Evolutionary conservation across 2,329 filamentous ascomycete species (phyloP).

Genomic region (Epichloe glyceriae): DNA sequence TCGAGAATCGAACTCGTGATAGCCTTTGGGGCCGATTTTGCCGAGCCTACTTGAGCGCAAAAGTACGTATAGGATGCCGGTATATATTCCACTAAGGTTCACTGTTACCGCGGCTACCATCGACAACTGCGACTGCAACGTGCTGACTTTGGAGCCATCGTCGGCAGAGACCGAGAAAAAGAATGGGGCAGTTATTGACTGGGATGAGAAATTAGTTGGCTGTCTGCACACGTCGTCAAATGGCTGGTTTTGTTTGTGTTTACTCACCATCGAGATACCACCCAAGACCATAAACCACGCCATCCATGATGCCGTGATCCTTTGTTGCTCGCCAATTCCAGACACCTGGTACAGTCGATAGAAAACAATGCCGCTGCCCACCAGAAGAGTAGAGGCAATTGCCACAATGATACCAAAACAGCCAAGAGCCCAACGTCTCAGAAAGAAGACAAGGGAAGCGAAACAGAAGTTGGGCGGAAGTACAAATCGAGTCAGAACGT

Average conservation of each 20-base stretch:
- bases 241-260: neutral
- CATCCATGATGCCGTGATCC: constrained; percentile 54
- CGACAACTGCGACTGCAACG: constrained; percentile 29
- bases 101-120: constrained; percentile 54
- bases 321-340: constrained; percentile 43
- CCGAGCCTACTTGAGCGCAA: constrained; percentile 49
- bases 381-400: constrained; percentile 36
- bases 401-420: constrained; percentile 41
- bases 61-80: constrained; percentile 53
- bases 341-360: constrained; percentile 40
- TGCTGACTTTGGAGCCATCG: constrained; percentile 24
- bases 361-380: constrained; percentile 41
- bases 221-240: neutral
- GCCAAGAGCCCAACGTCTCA: constrained; percentile 45
- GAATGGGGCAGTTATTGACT: constrained; percentile 50
- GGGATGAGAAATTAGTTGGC: neutral
- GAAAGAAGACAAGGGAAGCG: constrained; percentile 55
- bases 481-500: constrained; percentile 43
- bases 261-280: constrained; percentile 42
- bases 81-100: constrained; percentile 53
- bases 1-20: constrained; percentile 31
- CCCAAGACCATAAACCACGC: constrained; percentile 52
- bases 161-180: constrained; percentile 44
- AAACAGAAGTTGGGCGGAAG: constrained; percentile 49
- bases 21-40: constrained; percentile 34